Conservation (phyloP, 345 rosid genomes). For the Brassica rapa region DNA sequence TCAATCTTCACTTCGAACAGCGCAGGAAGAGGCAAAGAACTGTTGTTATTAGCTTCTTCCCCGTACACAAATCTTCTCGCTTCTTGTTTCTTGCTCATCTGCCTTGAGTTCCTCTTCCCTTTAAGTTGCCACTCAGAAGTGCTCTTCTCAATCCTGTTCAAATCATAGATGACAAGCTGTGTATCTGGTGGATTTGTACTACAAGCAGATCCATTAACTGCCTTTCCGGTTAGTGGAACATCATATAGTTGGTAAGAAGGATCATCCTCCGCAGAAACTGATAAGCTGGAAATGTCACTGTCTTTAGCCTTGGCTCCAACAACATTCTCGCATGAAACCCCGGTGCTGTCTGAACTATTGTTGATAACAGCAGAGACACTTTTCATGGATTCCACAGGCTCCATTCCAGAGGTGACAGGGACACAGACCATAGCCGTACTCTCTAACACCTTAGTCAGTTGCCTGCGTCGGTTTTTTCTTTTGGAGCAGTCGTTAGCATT, state of each 20-base stretch:
- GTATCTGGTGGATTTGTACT: slow-evolving; percentile 49
- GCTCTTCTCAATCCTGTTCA: slow-evolving; percentile 64
- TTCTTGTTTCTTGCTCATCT: slow-evolving; percentile 62
- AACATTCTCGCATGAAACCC: slow-evolving; percentile 57
- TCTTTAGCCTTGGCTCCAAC: slow-evolving; percentile 59
- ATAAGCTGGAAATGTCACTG: slow-evolving; percentile 51
- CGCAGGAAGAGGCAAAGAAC: slow-evolving; percentile 19
- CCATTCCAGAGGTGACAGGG: slow-evolving; percentile 60
- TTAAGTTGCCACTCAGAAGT: slow-evolving; percentile 89
- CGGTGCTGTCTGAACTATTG: slow-evolving; percentile 77
- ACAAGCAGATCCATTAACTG: slow-evolving; percentile 48
- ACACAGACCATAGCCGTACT: slow-evolving; percentile 79
- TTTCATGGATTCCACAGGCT: slow-evolving; percentile 62
- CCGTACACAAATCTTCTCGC: slow-evolving; percentile 50
- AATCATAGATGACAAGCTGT: slow-evolving; percentile 34
- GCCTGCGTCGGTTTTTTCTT: slow-evolving; percentile 79
- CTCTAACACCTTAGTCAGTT: slow-evolving; percentile 86
- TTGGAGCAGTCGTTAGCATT: slow-evolving; percentile 59
- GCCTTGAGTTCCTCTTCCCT: slow-evolving; percentile 93
- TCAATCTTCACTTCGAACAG: slow-evolving; percentile 72
- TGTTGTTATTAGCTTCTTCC: slow-evolving; percentile 47
- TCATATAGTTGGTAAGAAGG: slow-evolving; percentile 63
- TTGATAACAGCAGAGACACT: slow-evolving; percentile 47
- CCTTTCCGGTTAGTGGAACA: slow-evolving; percentile 79
- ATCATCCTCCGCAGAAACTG: slow-evolving; percentile 54